A percentile compares a stretch with the other conserved stretches of the same genome.
These are phyloP conservation scores for Chamaecyparis obtusa DNA, from an alignment of 75 land plant genomes.

Conservation along the genomic window DNA sequence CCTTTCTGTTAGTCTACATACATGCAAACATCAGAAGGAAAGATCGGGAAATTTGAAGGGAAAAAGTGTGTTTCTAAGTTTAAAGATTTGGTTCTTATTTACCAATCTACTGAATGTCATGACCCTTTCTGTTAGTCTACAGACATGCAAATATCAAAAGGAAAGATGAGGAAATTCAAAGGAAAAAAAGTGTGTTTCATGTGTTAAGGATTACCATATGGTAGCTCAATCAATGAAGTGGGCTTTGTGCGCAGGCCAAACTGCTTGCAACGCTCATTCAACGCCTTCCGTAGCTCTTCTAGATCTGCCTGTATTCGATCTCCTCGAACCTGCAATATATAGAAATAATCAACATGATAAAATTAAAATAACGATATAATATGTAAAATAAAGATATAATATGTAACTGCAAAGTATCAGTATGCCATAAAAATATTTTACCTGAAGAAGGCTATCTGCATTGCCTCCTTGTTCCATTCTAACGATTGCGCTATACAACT, in stretches of 20 bases:
- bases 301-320: constrained; percentile 83
- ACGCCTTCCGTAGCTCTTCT: constrained; percentile 77
- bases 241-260: constrained; percentile 68
- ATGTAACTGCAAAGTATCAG: not conserved
- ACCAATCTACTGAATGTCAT: not conserved
- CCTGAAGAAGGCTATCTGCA: constrained; percentile 89
- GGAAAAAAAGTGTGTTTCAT: not conserved
- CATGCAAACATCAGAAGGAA: not conserved
- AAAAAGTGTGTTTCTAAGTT: not conserved
- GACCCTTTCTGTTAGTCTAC: not conserved
- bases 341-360: not conserved
- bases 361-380: not conserved
- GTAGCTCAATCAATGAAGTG: constrained; percentile 62
- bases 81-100: not conserved
- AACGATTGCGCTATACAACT: constrained; percentile 75
- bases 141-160: not conserved
- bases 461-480: constrained; percentile 93
- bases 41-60: not conserved
- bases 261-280: constrained; percentile 73
- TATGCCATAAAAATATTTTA: constrained; percentile 16
- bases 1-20: not conserved
- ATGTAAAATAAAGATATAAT: not conserved
- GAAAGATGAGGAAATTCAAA: not conserved
- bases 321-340: constrained; percentile 62
- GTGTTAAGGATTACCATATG: constrained; percentile 53